Percentiles rank a stretch among this genome's conserved stretches.
Conservation (phyloP, 2,329 filamentous ascomycete species). For the Colletotrichum euphorbiae region DNA sequence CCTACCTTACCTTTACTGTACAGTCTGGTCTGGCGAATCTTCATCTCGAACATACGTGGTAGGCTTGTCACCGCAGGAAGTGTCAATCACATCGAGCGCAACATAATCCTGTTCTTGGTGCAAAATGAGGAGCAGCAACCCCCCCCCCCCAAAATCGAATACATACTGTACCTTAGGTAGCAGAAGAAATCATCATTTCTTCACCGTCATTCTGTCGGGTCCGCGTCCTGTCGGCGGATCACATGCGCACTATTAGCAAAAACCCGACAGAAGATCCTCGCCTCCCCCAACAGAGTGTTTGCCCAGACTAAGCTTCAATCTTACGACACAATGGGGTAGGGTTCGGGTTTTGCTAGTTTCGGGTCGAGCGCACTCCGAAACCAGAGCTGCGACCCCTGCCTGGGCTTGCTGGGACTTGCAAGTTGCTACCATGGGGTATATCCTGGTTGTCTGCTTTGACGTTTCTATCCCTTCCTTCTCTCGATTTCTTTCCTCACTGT, state of each 20-base stretch:
- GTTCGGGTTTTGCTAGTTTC: slow-evolving; percentile 35
- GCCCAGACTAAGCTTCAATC: slow-evolving; percentile 1
- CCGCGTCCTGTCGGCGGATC: not conserved
- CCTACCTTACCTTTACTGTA: not conserved
- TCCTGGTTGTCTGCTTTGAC: slow-evolving; percentile 7
- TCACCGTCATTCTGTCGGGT: not conserved
- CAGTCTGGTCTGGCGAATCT: not conserved
- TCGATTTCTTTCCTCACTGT: slow-evolving; percentile 29
- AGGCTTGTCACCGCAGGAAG: too few species aligned
- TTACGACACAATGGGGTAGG: slow-evolving; percentile 9
- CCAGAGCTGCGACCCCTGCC: slow-evolving; percentile 23
- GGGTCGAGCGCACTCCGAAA: slow-evolving; percentile 36
- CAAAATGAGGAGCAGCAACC: too few species aligned
- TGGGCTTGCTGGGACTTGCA: not conserved
- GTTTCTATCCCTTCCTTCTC: slow-evolving; percentile 31
- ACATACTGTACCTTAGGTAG: too few species aligned
- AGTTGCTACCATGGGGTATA: not conserved
- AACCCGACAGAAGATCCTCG: not conserved
- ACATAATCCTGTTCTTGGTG: too few species aligned
- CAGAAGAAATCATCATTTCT: not conserved
- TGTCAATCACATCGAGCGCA: too few species aligned
- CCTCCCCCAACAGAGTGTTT: not conserved
- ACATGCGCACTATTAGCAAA: slow-evolving; percentile 1
- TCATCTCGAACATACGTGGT: too few species aligned
- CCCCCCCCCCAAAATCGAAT: too few species aligned